A percentile compares a stretch with the other conserved stretches of the same genome.
Evolutionary conservation across 2,329 filamentous ascomycete genomes (phyloP).

Genomic region (Colletotrichum lindemuthianum): DNA sequence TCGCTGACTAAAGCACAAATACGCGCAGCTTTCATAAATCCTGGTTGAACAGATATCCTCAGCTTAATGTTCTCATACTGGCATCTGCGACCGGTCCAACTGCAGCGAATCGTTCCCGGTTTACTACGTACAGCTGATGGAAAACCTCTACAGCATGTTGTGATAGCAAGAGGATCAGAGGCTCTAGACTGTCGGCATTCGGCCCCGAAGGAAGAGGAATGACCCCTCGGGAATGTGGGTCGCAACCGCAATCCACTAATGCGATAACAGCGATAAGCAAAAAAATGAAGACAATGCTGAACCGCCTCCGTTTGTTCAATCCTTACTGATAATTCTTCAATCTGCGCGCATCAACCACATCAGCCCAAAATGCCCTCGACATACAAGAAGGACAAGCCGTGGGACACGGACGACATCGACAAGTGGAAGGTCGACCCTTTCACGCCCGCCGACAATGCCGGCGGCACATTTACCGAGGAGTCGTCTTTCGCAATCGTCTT

Average conservation of each 20-base stretch:
- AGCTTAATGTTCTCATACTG: too few species aligned
- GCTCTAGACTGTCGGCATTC: too few species aligned
- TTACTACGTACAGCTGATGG: neutral
- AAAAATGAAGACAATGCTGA: neutral
- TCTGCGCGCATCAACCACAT: conserved; percentile 4
- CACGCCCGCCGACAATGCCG: conserved; percentile 84
- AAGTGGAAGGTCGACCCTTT: conserved; percentile 96
- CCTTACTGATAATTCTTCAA: neutral
- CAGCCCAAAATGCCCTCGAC: conserved; percentile 78
- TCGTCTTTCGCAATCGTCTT: conserved; percentile 90
- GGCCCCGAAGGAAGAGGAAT: too few species aligned
- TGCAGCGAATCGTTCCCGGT: too few species aligned
- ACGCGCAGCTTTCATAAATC: too few species aligned
- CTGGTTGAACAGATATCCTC: too few species aligned
- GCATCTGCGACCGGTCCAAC: too few species aligned
- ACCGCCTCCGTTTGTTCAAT: too few species aligned
- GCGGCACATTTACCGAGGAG: conserved; percentile 90
- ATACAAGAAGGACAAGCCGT: conserved; percentile 89
- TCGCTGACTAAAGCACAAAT: too few species aligned
- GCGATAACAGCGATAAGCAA: neutral
- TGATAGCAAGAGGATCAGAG: too few species aligned
- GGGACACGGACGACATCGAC: conserved; percentile 97
- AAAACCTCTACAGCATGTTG: neutral
- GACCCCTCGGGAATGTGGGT: too few species aligned
- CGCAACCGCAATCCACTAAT: too few species aligned